Base-by-base conservation (phyloP, 805 yeast species). In the Pichia ethanolica region DNA sequence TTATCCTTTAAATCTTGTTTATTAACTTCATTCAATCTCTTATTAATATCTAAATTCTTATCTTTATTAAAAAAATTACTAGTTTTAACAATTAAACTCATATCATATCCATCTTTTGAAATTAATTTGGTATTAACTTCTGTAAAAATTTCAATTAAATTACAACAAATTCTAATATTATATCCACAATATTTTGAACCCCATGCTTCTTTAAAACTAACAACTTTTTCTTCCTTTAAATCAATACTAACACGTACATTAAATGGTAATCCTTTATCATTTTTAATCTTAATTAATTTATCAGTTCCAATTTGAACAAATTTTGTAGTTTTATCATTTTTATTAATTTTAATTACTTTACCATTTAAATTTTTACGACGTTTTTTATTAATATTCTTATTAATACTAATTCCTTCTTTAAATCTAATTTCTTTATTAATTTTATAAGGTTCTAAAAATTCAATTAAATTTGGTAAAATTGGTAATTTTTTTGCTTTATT, bases 201-300 rank as follows among this genome's bases (percentile, higher is more conserved):
- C 56, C 87, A 86, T 0, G 93, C 95, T 44, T 76, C 81, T 10
- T 69, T 56, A 7, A 93, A 88, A 0, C 88, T 78, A 0, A 87
- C 93, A 11, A 88, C 78, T 47, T 74, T 75, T 45, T 73, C 75
- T 10, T 75, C 76, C 42, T 78, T 70, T 9, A 81, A 54, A 59
- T 90, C 88, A 2, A 90, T 87, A 0, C 95, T 87, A 9, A 90
- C 96, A 55, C 95, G 71, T 13, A 84, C 88, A 57, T 86, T 81
- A 0, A 79, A 75, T 3, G 96, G 96, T 4, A 87, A 14, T 28
- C 39, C 39, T n/a, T 78, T 7, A 65, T 65, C 45, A 89, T 71
- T 13, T 7, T 12, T 13, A 20, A 43, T 11, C 60, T 83, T 83
- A 34, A 89, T 56, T 14, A 82, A 73, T 47, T 76, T 67, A 2